Conservation (phyloP, 75 land plant genomes). For the Pinus albicaulis region DNA sequence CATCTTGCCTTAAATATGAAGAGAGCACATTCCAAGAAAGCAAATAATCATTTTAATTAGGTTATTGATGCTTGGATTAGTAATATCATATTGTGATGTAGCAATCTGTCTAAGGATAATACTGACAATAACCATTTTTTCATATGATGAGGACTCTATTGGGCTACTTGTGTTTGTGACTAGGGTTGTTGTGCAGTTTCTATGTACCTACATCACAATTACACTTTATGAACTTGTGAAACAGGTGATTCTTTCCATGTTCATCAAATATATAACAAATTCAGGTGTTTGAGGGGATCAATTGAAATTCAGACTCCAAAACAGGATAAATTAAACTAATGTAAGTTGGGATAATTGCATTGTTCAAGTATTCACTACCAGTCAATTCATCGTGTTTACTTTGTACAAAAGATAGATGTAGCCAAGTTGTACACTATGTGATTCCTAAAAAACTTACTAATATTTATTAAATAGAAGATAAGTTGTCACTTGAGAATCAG, state of each 20-base stretch:
- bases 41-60: background rate
- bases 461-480: background rate
- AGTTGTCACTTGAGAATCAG: background rate
- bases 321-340: background rate
- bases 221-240: constrained; percentile 69
- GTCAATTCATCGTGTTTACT: background rate
- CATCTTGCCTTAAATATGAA: background rate
- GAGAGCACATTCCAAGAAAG: background rate
- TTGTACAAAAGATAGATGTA: too few relatives aligned
- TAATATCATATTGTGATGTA: background rate
- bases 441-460: too few relatives aligned
- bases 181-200: constrained; percentile 21
- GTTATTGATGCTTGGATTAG: background rate
- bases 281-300: background rate
- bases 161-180: background rate
- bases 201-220: constrained; percentile 67
- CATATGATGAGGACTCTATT: background rate
- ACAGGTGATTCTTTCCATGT: constrained; percentile 31
- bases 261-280: background rate
- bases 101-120: background rate
- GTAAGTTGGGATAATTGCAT: background rate
- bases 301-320: background rate
- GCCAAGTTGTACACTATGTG: background rate
- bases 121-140: too few relatives aligned
- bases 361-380: background rate